Evolutionary conservation across 805 yeast genomes (phyloP).

Genomic region (Candida schatavii): DNA sequence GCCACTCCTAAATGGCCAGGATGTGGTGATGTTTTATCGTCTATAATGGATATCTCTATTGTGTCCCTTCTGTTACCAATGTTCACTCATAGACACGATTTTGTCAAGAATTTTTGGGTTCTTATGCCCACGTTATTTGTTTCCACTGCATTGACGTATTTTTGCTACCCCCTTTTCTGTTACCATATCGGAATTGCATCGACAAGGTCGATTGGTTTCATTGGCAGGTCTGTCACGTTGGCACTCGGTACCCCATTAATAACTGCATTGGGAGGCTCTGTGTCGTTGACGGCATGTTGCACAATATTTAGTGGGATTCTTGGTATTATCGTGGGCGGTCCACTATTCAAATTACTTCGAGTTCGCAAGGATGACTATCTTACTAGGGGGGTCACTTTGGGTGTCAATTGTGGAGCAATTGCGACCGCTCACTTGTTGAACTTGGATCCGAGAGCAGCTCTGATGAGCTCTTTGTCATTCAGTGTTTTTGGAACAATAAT

Average conservation of each 20-base stretch:
- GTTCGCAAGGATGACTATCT: conserved; percentile 64
- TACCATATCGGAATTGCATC: conserved; percentile 62
- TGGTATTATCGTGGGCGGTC: conserved; percentile 67
- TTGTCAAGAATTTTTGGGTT: conserved; percentile 54
- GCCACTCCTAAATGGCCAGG: conserved; percentile 60
- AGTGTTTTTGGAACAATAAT: conserved; percentile 69
- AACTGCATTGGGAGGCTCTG: conserved; percentile 62
- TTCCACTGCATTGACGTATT: conserved; percentile 56
- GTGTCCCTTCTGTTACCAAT: conserved; percentile 75
- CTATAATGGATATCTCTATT: conserved; percentile 74
- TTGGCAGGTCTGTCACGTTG: conserved; percentile 75
- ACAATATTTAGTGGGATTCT: conserved; percentile 74
- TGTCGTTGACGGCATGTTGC: conserved; percentile 72
- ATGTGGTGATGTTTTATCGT: conserved; percentile 70
- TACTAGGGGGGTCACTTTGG: conserved; percentile 72
- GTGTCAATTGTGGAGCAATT: conserved; percentile 78
- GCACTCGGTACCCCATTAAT: conserved; percentile 79
- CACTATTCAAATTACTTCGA: conserved; percentile 46
- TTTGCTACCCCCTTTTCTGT: conserved; percentile 69
- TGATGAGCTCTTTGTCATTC: conserved; percentile 70
- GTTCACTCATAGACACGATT: conserved; percentile 68
- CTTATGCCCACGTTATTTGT: conserved; percentile 58
- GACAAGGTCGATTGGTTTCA: conserved; percentile 64
- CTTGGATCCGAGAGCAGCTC: conserved; percentile 76
- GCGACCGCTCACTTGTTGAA: conserved; percentile 73